Base-by-base conservation (phyloP, 2,329 filamentous ascomycete species). In the Gyromitra esculenta region DNA sequence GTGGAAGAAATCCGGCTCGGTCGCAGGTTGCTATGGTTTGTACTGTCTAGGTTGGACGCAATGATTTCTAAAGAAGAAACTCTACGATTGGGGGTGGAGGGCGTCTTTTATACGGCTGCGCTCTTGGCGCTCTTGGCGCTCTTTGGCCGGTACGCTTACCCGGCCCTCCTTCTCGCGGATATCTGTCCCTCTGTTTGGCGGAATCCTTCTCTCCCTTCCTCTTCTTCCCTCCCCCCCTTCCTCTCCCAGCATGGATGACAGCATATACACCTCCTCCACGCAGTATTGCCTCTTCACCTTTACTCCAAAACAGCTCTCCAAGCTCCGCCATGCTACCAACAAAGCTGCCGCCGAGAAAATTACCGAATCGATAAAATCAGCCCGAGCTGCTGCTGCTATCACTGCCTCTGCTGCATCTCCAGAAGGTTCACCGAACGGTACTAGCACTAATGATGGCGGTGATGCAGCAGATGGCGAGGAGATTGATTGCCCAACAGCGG, bases 261-360 rank as follows among this genome's bases (percentile, higher is more conserved):
- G 93, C 80, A 87, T 94, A 71, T 99, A 98, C 85, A 90, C 93
- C 41, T 89, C 92, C 66, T 97, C 95, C 0, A 95, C 93, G 60
- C 96, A 99, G 84, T 98, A 90, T 83, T 89, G 92, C 56, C 87
- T 96, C 75, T 99, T 96, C 96, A 97, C 94, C 9, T 98, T 95
- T 84, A 93, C 93, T 0, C 89, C 90, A 1, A 84, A 89, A 1
- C 89, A 91, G 50, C 88, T 99, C 2, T 86, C 88, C 63, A 87
- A 90, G 1, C 87, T 95, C 31, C 92, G 96, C 74, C 85, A 87
- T 54, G 91, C 91, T 79, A 97, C 94, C 41, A 97, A 97, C 84
- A 85, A 87, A 8, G 87, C 92, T 64, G 96, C 96, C 82, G 84
- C 91, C 85, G 87, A 95, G 77, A 89, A 90, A 78, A 86, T 90